phyloP scores from a whole-genome alignment of 1,284 basidiomycete species.

The Malassezia nana region DNA sequence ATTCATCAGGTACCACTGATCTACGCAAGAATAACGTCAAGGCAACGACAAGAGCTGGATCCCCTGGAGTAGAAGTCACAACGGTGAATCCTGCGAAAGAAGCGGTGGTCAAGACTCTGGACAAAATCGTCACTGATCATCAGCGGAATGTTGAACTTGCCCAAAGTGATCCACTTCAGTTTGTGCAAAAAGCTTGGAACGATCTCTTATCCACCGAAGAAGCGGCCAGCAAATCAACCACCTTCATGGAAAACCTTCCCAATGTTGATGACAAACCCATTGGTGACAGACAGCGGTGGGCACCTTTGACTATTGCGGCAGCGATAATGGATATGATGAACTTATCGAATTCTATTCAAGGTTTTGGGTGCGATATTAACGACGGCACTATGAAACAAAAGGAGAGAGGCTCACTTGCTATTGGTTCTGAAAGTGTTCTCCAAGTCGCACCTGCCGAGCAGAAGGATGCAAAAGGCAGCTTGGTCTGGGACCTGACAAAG shows the following conservation, averaged over 20 bases:
- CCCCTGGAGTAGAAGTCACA: neutral
- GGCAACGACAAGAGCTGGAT: neutral
- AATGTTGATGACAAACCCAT: neutral
- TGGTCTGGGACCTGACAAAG: neutral
- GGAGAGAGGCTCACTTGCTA: neutral
- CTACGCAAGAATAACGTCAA: neutral
- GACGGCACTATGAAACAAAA: neutral
- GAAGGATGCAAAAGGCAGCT: too few relatives aligned
- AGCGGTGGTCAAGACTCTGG: neutral
- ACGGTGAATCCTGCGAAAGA: neutral
- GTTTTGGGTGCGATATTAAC: neutral
- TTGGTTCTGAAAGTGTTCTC: neutral
- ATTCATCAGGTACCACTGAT: neutral
- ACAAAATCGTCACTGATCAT: neutral
- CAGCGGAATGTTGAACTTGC: neutral
- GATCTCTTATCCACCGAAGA: conserved; percentile 1
- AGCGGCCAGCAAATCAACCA: neutral
- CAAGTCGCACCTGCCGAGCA: neutral
- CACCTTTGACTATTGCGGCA: neutral
- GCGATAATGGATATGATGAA: conserved; percentile 2
- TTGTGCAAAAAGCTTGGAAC: conserved; percentile 13
- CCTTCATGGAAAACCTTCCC: neutral
- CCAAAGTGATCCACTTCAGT: conserved; percentile 2
- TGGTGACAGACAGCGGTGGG: neutral
- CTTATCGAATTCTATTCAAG: neutral